phyloP scores from a whole-genome alignment of 1,284 basidiomycete genomes.

The Volvariella volvacea region DNA sequence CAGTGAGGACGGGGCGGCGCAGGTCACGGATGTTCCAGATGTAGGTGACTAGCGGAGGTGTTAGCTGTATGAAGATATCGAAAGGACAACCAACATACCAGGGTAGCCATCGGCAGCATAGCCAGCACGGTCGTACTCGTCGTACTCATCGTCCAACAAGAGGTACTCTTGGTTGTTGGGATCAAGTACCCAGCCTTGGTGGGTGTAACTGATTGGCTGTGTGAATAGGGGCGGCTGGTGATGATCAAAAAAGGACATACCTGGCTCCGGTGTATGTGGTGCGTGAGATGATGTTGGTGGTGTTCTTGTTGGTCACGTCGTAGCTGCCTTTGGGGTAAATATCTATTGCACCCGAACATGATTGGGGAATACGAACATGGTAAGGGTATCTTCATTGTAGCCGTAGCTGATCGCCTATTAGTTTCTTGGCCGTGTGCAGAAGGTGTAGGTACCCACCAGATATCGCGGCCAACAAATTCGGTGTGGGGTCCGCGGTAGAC shows the following conservation, averaged over 20 bases:
- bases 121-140: constrained; percentile 16
- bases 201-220: constrained; percentile 17
- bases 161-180: constrained; percentile 17
- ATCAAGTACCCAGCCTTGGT: constrained; percentile 18
- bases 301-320: constrained; percentile 16
- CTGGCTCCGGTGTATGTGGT: constrained; percentile 16
- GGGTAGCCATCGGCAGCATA: constrained; percentile 17
- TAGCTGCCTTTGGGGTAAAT: not conserved
- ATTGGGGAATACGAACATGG: constrained; percentile 8
- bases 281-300: constrained; percentile 15
- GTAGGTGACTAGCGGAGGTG: constrained; percentile 14
- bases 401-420: constrained; percentile 10
- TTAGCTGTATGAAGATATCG: no score
- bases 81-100: no score
- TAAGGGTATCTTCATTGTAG: constrained; percentile 19
- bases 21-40: constrained; percentile 23
- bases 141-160: constrained; percentile 21
- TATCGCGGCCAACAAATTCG: constrained; percentile 14
- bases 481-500: constrained; percentile 16
- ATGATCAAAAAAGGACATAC: not conserved
- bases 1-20: constrained; percentile 15
- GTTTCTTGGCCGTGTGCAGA: no score
- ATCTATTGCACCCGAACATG: no score
- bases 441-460: constrained; percentile 6
- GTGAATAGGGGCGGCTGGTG: no score